A percentile compares a stretch with the other conserved stretches of the same genome.
Evolutionary conservation across 106 monocot species (phyloP).

Genomic region (Phalaenopsis aphrodite): DNA sequence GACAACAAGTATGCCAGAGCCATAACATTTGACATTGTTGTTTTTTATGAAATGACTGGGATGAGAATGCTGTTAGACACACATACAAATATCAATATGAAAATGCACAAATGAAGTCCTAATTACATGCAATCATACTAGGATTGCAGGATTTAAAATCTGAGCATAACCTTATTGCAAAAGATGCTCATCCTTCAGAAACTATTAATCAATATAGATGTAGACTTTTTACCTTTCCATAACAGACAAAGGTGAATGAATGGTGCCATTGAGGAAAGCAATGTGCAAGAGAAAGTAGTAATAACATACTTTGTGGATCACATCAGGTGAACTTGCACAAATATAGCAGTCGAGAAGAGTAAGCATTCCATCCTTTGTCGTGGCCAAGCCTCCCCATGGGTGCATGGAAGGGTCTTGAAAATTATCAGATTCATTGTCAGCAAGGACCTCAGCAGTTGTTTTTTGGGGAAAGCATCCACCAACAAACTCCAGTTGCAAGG

Average conservation of each 20-base stretch:
- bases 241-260: not conserved
- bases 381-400: conserved; percentile 87
- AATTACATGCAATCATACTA: not conserved
- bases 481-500: conserved; percentile 50
- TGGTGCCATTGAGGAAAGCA: not conserved
- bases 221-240: not conserved
- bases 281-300: not conserved
- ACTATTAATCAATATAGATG: not conserved
- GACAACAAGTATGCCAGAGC: not conserved
- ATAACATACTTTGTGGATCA: conserved; percentile 61
- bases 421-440: conserved; percentile 30
- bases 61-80: not conserved
- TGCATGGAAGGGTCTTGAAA: conserved; percentile 63
- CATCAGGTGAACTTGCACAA: conserved; percentile 42
- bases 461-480: conserved; percentile 15
- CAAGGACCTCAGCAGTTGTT: conserved; percentile 14
- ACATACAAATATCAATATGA: not conserved
- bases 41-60: not conserved
- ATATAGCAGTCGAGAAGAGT: conserved; percentile 80
- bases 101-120: not conserved
- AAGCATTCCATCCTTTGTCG: conserved; percentile 74
- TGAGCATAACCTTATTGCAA: not conserved
- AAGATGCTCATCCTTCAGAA: not conserved
- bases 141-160: not conserved
- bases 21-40: not conserved